Percentiles rank a stretch among this genome's conserved stretches.
Evolutionary conservation across 1,284 basidiomycete species (phyloP).

Genomic region (Microbotryum scabiosae): DNA sequence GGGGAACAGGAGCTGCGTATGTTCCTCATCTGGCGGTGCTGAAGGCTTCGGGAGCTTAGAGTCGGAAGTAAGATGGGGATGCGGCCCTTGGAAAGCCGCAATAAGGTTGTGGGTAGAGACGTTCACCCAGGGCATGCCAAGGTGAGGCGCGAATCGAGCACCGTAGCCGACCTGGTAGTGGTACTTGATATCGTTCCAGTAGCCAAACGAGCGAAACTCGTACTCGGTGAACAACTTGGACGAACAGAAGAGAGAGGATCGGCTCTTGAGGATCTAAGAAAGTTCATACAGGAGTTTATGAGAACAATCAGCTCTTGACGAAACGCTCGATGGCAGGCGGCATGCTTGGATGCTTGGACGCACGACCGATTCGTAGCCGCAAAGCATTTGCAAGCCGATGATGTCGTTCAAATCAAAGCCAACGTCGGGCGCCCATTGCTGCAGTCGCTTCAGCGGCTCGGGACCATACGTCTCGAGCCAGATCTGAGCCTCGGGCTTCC

Average conservation of each 20-base stretch:
- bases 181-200: conserved; percentile 38
- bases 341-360: too few species aligned
- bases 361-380: conserved; percentile 43
- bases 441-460: conserved; percentile 36
- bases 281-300: conserved; percentile 5
- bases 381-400: conserved; percentile 42
- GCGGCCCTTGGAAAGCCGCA: conserved; percentile 10
- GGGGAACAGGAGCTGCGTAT: conserved; percentile 39
- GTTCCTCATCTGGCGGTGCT: conserved; percentile 30
- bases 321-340: too few species aligned
- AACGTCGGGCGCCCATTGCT: conserved; percentile 31
- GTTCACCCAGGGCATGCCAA: conserved; percentile 43
- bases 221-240: conserved; percentile 38
- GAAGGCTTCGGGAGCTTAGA: conserved; percentile 14
- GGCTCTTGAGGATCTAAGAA: conserved; percentile 25
- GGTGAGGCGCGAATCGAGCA: conserved; percentile 39
- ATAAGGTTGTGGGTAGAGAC: conserved; percentile 39
- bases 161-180: conserved; percentile 44
- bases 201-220: conserved; percentile 41
- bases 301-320: too few species aligned
- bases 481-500: conserved; percentile 39
- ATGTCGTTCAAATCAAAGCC: conserved; percentile 39
- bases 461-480: conserved; percentile 41
- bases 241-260: conserved; percentile 39
- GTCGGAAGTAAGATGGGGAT: conserved; percentile 2